Evolutionary conservation across 352 stramenopile species (phyloP).

Genomic region (Globisporangium ultimum): DNA sequence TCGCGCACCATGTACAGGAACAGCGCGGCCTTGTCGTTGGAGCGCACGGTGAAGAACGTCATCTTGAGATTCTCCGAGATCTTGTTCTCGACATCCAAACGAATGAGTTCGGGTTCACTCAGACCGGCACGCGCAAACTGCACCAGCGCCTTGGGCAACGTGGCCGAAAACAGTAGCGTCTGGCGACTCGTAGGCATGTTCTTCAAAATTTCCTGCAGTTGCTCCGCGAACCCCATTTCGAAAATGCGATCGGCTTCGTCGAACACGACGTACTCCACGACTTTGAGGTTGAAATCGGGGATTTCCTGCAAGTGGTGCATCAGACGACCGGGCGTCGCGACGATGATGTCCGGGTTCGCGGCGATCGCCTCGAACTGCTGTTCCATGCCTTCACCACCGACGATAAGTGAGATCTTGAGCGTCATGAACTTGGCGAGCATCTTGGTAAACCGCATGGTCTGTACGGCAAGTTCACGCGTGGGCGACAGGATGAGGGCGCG

Average conservation of each 20-base stretch:
- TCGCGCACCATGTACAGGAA: conserved; percentile 96
- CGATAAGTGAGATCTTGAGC: conserved; percentile 91
- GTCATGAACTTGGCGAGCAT: conserved; percentile 90
- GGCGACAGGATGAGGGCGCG: conserved; percentile 92
- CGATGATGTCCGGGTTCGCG: conserved; percentile 91
- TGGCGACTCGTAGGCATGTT: conserved; percentile 86
- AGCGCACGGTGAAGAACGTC: conserved; percentile 96
- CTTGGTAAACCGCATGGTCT: conserved; percentile 93
- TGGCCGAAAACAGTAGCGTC: conserved; percentile 95
- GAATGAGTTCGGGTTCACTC: conserved; percentile 95
- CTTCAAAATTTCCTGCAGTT: conserved; percentile 93
- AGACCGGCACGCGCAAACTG: conserved; percentile 98
- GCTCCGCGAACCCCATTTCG: conserved; percentile 99
- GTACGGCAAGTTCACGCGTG: conserved; percentile 97
- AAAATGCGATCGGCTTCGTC: conserved; percentile 99
- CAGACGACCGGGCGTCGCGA: conserved; percentile 93
- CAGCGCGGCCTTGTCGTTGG: conserved; percentile 93
- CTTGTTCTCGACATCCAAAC: conserved; percentile 97
- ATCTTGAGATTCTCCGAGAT: conserved; percentile 98
- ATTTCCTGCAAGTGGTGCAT: conserved; percentile 95
- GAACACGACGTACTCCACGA: conserved; percentile 94
- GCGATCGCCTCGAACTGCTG: conserved; percentile 96
- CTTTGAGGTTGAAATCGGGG: conserved; percentile 91
- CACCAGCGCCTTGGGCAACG: conserved; percentile 95
- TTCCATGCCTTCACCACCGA: conserved; percentile 98